These are phyloP conservation scores for Leptodermis oblonga DNA, from an alignment of 257 asterid species.

Conservation along the genomic window DNA sequence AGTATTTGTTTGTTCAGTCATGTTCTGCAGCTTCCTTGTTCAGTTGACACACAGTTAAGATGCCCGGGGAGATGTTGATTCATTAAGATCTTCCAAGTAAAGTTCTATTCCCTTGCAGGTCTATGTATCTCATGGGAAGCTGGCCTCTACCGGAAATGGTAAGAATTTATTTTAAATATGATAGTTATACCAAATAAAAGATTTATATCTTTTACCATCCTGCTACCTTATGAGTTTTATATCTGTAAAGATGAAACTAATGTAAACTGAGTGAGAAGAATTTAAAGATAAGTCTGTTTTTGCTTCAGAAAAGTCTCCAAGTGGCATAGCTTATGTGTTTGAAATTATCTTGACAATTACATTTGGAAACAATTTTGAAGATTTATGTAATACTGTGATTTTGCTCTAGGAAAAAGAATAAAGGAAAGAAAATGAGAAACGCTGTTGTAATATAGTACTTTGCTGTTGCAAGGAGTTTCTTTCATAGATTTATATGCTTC, in stretches of 20 bases:
- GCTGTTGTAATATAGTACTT: background rate
- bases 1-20: slow-evolving; percentile 11
- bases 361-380: background rate
- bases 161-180: slow-evolving; percentile 12
- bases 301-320: background rate
- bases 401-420: background rate
- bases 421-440: background rate
- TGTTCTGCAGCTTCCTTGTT: background rate
- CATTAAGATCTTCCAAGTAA: slow-evolving; percentile 9
- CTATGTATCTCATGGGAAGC: slow-evolving; percentile 78
- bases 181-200: background rate
- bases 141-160: slow-evolving; percentile 71
- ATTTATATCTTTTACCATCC: background rate
- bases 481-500: background rate
- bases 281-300: background rate
- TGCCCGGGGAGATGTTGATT: background rate
- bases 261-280: slow-evolving; percentile 1
- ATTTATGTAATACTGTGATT: background rate
- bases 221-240: slow-evolving; percentile 6
- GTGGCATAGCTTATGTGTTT: background rate
- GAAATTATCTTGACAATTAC: background rate
- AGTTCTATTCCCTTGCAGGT: slow-evolving; percentile 41
- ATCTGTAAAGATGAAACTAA: background rate
- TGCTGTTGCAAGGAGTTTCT: background rate
- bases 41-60: background rate